Conservation (phyloP, 331 rosid genomes). For the Dryas integrifolia region DNA sequence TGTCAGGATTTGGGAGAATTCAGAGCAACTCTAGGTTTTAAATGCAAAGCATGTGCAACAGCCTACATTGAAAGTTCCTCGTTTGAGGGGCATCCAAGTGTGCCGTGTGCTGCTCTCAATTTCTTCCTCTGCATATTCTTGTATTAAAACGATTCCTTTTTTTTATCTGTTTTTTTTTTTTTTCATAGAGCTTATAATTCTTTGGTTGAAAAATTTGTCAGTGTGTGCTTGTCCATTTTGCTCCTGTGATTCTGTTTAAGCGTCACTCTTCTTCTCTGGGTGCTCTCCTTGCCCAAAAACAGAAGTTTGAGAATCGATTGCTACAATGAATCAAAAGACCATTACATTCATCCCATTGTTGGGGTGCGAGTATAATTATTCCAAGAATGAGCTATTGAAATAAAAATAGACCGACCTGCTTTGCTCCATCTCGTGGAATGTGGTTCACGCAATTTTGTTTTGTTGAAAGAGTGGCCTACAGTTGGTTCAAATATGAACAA, state of each 20-base stretch:
- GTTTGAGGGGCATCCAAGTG: not conserved
- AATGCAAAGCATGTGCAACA: conserved; percentile 9
- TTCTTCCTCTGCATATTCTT: not conserved
- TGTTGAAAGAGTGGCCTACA: too few species aligned
- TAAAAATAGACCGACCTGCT: too few species aligned
- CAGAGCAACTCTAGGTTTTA: conserved; percentile 59
- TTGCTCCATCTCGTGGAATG: too few species aligned
- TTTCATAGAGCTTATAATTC: not conserved
- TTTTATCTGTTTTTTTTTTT: not conserved
- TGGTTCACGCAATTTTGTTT: too few species aligned
- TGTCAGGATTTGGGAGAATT: conserved; percentile 54
- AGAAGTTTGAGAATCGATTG: too few species aligned
- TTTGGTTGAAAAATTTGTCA: not conserved
- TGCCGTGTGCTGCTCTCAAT: not conserved
- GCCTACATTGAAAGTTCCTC: not conserved
- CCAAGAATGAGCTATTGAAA: too few species aligned
- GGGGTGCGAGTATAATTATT: too few species aligned
- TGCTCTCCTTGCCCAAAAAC: too few species aligned
- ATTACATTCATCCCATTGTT: too few species aligned
- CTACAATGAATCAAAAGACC: too few species aligned
- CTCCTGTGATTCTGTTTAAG: not conserved
- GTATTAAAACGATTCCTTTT: not conserved
- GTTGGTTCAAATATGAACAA: too few species aligned
- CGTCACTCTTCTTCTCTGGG: not conserved
- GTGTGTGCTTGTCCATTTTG: not conserved